Base-by-base conservation (phyloP, 495 filamentous ascomycete genomes). In the Aspergillus ostianus region DNA sequence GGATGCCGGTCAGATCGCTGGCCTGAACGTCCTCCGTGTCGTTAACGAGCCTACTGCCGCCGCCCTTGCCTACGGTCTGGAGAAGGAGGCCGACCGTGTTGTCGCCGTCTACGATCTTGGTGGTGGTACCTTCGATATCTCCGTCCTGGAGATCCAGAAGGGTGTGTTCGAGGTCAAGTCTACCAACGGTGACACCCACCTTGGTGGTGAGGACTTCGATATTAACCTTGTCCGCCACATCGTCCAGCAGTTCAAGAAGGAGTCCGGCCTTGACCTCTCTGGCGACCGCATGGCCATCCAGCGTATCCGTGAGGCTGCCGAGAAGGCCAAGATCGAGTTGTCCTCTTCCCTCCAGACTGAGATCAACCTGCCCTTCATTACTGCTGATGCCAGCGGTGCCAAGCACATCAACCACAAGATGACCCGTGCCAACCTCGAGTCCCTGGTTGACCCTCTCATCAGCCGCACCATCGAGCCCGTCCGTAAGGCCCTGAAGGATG, bases 251-350 rank as follows among this genome's bases (percentile, higher is more conserved):
- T 98, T 98, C 84, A 97, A 97, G 90, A 91, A 90, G 78, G 91
- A 97, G 58, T 89, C 89, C 30, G 88, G 91, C 55, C 90, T 98
- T 60, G 95, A 98, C 75, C 85, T 98, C 53, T 89, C 90, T 41
- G 78, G 78, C 64, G 94, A 98, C 84, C 93, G 94, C 70, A 98
- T 98, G 94, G 94, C 94, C 58, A 95, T 98, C 67, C 94, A 98
- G 83, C 85, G 94, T 81, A 97, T 98, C 75, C 94, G 94, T 79
- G 94, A 98, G 82, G 94, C 94, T 63, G 94, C 95, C 62, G 94
- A 98, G 86, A 98, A 98, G 87, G 94, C 94, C 72, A 98, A 98
- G 90, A 98, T 98, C 71, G 94, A 98, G 80, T 85, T 98, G 62
- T 98, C 94, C 3, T 97, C 93, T 20, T 90, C 92, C 55, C 85